Evolutionary conservation across 2,329 filamentous ascomycete genomes (phyloP).

Genomic region (Trichoderma koningii): DNA sequence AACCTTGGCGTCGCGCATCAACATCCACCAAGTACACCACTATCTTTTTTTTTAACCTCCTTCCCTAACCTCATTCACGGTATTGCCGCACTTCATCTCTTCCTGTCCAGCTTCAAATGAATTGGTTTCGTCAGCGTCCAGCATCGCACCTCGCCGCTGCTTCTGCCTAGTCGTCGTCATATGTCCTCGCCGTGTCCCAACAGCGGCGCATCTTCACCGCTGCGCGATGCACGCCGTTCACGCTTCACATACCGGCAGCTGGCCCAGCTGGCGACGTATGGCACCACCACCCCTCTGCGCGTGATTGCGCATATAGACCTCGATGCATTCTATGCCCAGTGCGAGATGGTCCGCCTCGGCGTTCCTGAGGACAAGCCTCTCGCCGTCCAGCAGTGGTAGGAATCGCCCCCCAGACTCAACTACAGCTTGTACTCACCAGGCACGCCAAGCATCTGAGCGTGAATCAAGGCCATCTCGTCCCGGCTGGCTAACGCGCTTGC

Average conservation of each 20-base stretch:
- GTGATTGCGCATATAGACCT: conserved; percentile 91
- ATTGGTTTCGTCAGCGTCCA: background rate
- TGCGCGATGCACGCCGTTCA: conserved; percentile 51
- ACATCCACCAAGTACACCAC: background rate
- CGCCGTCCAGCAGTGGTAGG: conserved; percentile 88
- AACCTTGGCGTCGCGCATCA: background rate
- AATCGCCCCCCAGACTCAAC: conserved; percentile 15
- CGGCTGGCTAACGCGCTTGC: background rate
- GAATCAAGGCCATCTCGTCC: too few relatives aligned
- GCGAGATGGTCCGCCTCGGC: conserved; percentile 85
- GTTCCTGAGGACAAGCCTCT: conserved; percentile 75
- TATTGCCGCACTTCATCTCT: too few relatives aligned
- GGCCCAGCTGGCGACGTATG: conserved; percentile 70
- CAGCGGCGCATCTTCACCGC: conserved; percentile 35
- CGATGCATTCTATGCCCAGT: conserved; percentile 97
- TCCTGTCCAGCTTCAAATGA: background rate
- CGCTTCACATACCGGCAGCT: conserved; percentile 85
- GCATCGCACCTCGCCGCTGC: background rate
- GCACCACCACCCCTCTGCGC: conserved; percentile 73
- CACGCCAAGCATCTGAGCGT: background rate
- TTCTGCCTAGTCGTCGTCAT: background rate
- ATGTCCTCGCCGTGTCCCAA: conserved; percentile 35
- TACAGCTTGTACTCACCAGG: background rate
- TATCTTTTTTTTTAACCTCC: background rate
- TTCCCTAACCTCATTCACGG: background rate